Conservation (phyloP, 805 yeast species). For the Phaffomyces antillensis region DNA sequence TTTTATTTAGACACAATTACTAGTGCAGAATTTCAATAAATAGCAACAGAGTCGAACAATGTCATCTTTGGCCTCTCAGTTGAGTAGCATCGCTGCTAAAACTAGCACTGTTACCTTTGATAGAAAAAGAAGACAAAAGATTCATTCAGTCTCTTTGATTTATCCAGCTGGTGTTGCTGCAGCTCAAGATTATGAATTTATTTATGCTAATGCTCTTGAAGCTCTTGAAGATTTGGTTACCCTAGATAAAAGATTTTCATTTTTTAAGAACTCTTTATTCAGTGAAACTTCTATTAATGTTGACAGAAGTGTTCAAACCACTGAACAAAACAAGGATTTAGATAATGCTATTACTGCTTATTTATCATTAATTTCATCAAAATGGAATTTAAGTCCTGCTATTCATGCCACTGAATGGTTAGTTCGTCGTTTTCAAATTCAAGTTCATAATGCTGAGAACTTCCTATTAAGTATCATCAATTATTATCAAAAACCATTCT, state of each 20-base stretch:
- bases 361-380: conserved; percentile 66
- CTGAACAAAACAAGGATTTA: conserved; percentile 69
- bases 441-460: conserved; percentile 70
- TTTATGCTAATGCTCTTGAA: conserved; percentile 63
- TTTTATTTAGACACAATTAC: neutral
- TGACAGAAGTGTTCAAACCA: conserved; percentile 77
- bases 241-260: conserved; percentile 67
- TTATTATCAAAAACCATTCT: conserved; percentile 68
- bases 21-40: too few relatives aligned
- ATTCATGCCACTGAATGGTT: conserved; percentile 90
- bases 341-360: conserved; percentile 71
- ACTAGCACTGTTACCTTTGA: conserved; percentile 74
- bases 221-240: conserved; percentile 67
- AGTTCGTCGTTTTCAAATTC: conserved; percentile 82
- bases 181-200: conserved; percentile 86
- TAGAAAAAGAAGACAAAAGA: conserved; percentile 76
- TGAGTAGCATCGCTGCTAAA: conserved; percentile 57
- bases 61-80: conserved; percentile 76
- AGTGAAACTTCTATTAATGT: conserved; percentile 72
- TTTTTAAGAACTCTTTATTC: conserved; percentile 67
- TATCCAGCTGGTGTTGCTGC: conserved; percentile 85
- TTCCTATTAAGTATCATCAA: conserved; percentile 70
- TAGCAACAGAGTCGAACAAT: conserved; percentile 13
- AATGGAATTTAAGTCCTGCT: conserved; percentile 68
- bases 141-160: conserved; percentile 83